Conservation (phyloP, 2,329 filamentous ascomycete species). For the Dothideomycetes sp. region DNA sequence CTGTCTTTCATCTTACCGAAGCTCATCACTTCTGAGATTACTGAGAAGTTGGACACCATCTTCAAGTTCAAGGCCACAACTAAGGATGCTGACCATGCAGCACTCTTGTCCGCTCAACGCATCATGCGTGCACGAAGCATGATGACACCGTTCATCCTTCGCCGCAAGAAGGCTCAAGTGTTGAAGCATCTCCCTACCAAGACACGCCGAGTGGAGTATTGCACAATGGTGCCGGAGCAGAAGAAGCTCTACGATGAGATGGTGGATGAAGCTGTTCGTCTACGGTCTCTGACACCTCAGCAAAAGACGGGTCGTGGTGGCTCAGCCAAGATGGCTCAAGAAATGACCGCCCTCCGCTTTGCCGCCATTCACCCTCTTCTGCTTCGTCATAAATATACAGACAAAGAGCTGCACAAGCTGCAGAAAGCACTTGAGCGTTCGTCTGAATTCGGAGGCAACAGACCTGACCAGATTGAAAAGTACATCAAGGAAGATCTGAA, state of each 20-base stretch:
- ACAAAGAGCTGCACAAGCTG: conserved; percentile 67
- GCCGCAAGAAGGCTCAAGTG: conserved; percentile 87
- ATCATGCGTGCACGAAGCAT: conserved; percentile 82
- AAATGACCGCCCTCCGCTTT: conserved; percentile 81
- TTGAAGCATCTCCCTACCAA: conserved; percentile 74
- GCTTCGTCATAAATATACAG: conserved; percentile 69
- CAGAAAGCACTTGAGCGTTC: conserved; percentile 15
- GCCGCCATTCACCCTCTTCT: conserved; percentile 86
- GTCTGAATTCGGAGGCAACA: conserved; percentile 21
- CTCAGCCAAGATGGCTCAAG: conserved; percentile 9
- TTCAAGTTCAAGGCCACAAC: conserved; percentile 89
- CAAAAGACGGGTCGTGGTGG: conserved; percentile 4
- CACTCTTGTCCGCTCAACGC: conserved; percentile 75
- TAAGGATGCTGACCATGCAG: conserved; percentile 63
- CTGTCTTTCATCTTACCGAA: conserved; percentile 88
- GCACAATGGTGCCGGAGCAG: conserved; percentile 65
- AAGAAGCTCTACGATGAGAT: conserved; percentile 61
- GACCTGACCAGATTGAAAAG: conserved; percentile 32
- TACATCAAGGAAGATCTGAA: conserved; percentile 65
- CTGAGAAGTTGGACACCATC: conserved; percentile 70
- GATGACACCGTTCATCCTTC: conserved; percentile 87
- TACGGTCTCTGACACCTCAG: conserved; percentile 4
- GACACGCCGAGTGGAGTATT: conserved; percentile 65
- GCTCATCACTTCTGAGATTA: conserved; percentile 60
- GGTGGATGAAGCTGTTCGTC: conserved; percentile 50